Percentiles rank a stretch among this genome's conserved stretches.
Evolutionary conservation across 257 asterid genomes (phyloP).

Genomic region (Gardenia jasminoides): DNA sequence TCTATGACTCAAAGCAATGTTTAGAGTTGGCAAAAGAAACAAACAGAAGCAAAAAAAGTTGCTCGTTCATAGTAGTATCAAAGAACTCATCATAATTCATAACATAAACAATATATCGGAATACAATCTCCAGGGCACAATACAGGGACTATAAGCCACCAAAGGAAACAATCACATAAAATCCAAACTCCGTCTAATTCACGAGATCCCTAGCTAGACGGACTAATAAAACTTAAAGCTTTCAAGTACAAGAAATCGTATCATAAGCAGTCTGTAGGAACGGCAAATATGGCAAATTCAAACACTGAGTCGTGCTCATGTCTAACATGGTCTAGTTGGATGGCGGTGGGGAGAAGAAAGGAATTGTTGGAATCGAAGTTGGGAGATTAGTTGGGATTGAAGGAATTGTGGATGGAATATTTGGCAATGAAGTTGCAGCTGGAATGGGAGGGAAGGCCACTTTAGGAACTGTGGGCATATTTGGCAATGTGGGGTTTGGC

Average conservation of each 20-base stretch:
- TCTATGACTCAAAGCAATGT: no score
- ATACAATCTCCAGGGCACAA: no score
- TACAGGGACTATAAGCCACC: no score
- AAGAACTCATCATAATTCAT: no score
- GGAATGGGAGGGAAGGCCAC: constrained; percentile 29
- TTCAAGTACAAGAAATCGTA: not conserved
- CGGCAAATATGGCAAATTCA: not conserved
- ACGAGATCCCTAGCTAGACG: not conserved
- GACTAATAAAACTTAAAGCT: not conserved
- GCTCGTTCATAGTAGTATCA: no score
- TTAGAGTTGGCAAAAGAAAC: no score
- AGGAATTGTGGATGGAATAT: not conserved
- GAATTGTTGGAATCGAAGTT: constrained; percentile 28
- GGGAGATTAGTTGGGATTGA: constrained; percentile 17
- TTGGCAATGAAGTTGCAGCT: constrained; percentile 18
- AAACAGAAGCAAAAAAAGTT: no score
- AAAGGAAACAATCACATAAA: no score
- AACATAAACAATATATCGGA: no score
- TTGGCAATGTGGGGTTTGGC: constrained; percentile 16
- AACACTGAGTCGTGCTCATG: not conserved
- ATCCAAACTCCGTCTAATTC: not conserved
- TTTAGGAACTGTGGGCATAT: constrained; percentile 28
- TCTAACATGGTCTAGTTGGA: not conserved
- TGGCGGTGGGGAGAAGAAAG: constrained; percentile 35
- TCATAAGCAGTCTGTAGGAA: not conserved